Conservation (phyloP, 176 grass and related monocot genomes). For the Thinopyrum elongatum region DNA sequence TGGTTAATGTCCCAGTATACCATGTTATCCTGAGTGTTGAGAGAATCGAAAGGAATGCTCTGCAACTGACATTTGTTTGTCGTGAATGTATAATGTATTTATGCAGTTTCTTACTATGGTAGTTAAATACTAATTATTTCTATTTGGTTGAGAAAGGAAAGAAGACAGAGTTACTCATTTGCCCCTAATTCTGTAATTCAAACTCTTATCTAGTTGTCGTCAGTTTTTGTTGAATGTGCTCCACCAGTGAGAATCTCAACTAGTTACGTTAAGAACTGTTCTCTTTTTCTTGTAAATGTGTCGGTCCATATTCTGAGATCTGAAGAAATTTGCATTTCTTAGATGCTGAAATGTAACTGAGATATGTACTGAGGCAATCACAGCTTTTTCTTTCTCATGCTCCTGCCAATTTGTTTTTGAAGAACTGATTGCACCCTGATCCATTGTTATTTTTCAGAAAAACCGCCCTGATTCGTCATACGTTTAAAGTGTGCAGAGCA, state of each 20-base stretch:
- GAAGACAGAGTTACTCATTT: neutral
- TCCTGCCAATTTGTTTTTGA: neutral
- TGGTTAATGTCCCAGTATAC: constrained; percentile 16
- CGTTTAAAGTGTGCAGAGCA: neutral
- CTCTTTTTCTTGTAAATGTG: neutral
- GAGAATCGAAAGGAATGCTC: neutral
- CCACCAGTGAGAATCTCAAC: constrained; percentile 1
- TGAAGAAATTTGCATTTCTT: constrained; percentile 7
- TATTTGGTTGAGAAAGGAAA: neutral
- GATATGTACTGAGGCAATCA: neutral
- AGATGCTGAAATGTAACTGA: constrained; percentile 8
- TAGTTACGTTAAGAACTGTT: neutral
- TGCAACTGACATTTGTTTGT: constrained; percentile 7
- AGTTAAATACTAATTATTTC: neutral
- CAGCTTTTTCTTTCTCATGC: neutral
- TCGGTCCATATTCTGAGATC: neutral
- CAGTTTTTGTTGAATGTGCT: constrained; percentile 13
- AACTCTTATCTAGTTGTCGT: neutral
- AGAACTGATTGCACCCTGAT: neutral
- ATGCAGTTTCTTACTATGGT: constrained; percentile 3
- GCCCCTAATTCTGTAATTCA: neutral
- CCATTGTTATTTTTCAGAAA: neutral
- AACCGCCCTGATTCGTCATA: neutral
- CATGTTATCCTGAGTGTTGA: neutral
- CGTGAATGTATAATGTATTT: constrained; percentile 20